Evolutionary conservation across 176 grass and related monocot genomes (phyloP).

Genomic region (Cenchrus purpureus): DNA sequence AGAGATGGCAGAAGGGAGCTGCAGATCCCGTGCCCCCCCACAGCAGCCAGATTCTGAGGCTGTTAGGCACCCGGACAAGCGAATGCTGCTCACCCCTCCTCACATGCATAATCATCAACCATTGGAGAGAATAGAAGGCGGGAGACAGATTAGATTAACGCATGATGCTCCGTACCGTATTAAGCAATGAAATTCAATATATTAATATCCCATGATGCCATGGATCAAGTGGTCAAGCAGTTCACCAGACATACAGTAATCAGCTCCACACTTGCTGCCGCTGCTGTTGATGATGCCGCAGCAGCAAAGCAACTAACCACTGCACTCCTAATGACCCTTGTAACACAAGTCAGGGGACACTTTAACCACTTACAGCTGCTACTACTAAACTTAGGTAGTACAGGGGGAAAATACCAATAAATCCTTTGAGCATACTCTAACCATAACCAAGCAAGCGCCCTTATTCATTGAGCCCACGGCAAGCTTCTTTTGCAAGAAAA

Average conservation of each 20-base stretch:
- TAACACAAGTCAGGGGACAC: conserved; percentile 15
- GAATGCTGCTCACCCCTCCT: neutral
- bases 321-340: conserved; percentile 16
- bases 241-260: neutral
- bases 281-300: neutral
- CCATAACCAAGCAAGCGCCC: conserved; percentile 4
- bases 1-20: neutral
- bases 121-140: neutral
- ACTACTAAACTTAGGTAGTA: neutral
- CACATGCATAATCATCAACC: conserved; percentile 14
- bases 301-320: neutral
- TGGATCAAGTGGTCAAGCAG: neutral
- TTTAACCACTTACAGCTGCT: neutral
- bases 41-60: conserved; percentile 35
- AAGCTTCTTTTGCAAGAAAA: conserved; percentile 47
- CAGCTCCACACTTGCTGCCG: conserved; percentile 8
- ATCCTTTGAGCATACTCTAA: conserved; percentile 5
- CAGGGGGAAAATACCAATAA: conserved; percentile 5
- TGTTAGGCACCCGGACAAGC: conserved; percentile 25
- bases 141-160: neutral
- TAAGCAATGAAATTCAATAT: conserved; percentile 4
- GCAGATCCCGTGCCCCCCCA: conserved; percentile 53
- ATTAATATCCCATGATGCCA: neutral
- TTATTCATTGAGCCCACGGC: conserved; percentile 62
- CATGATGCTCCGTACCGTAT: neutral